A percentile compares a stretch with the other conserved stretches of the same genome.
Conservation (phyloP, 345 rosid species). For the Gossypioides kirkii region DNA sequence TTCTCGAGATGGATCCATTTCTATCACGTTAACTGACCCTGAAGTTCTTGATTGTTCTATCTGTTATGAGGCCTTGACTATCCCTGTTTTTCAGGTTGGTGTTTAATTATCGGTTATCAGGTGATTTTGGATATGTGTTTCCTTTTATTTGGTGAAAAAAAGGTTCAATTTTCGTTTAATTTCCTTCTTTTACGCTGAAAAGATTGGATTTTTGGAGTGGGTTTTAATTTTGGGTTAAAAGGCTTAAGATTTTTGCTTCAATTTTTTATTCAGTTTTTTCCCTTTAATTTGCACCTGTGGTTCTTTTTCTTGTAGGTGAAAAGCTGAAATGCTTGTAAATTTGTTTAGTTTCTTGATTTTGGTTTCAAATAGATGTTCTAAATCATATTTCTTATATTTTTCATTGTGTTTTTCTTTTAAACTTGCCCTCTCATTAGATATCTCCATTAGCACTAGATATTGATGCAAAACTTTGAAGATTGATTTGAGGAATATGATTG, state of each 20-base stretch:
- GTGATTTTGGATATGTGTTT: background rate
- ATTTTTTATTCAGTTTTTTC: background rate
- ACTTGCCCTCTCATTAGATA: background rate
- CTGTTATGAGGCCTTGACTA: conserved; percentile 41
- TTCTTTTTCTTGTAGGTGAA: background rate
- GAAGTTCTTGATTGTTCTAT: conserved; percentile 51
- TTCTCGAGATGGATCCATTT: conserved; percentile 18
- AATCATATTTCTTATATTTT: background rate
- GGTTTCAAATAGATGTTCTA: background rate
- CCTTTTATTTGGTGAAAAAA: background rate
- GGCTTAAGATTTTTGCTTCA: background rate
- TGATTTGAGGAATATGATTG: background rate
- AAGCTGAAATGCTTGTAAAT: background rate
- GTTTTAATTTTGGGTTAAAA: background rate
- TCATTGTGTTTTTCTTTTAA: background rate
- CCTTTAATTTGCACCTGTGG: background rate
- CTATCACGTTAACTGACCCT: conserved; percentile 41
- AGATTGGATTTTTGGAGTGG: background rate
- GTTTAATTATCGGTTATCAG: background rate
- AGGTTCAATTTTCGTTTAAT: background rate
- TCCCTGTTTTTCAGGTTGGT: conserved; percentile 53
- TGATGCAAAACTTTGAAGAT: background rate
- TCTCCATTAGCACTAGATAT: background rate
- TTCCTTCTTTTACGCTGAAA: background rate
- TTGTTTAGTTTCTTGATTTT: conserved; percentile 3